Evolutionary conservation across 2,329 filamentous ascomycete genomes (phyloP), one percentile per base, ranked within the genome.

Genomic region (Apiospora kogelbergensis): DNA sequence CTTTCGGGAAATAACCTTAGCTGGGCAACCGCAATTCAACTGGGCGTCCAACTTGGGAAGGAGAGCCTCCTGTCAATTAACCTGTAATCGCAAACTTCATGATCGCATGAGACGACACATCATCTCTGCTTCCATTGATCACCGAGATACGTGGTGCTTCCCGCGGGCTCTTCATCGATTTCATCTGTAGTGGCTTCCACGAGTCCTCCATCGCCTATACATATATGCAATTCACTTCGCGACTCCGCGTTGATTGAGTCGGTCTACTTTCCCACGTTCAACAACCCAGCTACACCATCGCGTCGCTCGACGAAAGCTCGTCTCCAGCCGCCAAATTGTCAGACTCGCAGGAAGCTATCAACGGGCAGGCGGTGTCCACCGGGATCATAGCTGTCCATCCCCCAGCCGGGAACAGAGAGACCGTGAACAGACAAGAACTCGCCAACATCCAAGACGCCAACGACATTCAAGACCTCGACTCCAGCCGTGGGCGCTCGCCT

Each of bases 261-360:
- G 53, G 53, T 60, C 20, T 37, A 37, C 30, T 17, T n/a, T 60
- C 17, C 37, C 53, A 13, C 17, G 13, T n/a, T 22, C 53, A 60
- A n/a, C 42, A 44, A 57, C 17, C 53, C 53, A 60, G 53, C 30
- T 37, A n/a, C 53, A 60, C 30, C 53, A 60, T 20, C 53, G 53
- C 30, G 53, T 60, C 53, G 53, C 53, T 37, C 53, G 53, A 60
- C 53, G 53, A 60, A 33, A 60, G 53, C 53, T 60, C 53, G 53
- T 60, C 53, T 66, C 68, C 75, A 75, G 75, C 78, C 80, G 78
- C 79, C 84, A 86, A 81, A 81, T 83, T 85, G 85, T 85, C 83
- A 77, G 78, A 80, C 74, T 78, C 76, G 76, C 81, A 79, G 77
- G 80, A 83, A 73, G 74, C 79, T 75, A 81, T 78, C 78, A 78